phyloP scores from a whole-genome alignment of 495 filamentous ascomycete genomes.

The Daldinia grandis region DNA sequence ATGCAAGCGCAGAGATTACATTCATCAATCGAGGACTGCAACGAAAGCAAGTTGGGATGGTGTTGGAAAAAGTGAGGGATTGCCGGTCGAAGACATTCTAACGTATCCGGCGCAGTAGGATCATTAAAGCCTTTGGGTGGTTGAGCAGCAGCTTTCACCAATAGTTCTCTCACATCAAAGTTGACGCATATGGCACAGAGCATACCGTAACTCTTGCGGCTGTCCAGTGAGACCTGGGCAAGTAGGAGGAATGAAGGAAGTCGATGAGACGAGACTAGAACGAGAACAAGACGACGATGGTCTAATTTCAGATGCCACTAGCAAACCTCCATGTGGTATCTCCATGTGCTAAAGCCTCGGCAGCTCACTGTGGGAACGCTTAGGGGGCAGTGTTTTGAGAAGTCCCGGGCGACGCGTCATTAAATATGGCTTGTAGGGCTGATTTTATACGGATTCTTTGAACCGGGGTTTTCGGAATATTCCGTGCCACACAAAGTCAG shows the following conservation, averaged over 20 bases:
- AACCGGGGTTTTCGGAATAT: slow-evolving; percentile 15
- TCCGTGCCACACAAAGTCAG: slow-evolving; percentile 7
- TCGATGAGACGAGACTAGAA: neutral
- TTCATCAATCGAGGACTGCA: slow-evolving; percentile 24
- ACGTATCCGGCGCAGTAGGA: slow-evolving; percentile 23
- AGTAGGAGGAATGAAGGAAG: neutral
- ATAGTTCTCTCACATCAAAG: slow-evolving; percentile 34
- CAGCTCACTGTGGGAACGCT: slow-evolving; percentile 1
- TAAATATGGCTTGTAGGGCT: slow-evolving; percentile 10
- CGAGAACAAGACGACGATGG: neutral
- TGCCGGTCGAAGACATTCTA: slow-evolving; percentile 32
- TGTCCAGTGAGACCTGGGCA: neutral
- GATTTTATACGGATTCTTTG: neutral
- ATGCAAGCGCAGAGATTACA: slow-evolving; percentile 36
- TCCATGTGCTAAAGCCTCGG: slow-evolving; percentile 2
- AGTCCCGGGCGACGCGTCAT: slow-evolving; percentile 1
- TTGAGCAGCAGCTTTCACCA: slow-evolving; percentile 31
- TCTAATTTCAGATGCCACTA: neutral
- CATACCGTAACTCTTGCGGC: neutral
- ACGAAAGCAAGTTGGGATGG: slow-evolving; percentile 22
- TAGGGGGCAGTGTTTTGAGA: slow-evolving; percentile 2
- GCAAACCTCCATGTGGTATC: neutral
- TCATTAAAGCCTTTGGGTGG: slow-evolving; percentile 18
- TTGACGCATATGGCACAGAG: slow-evolving; percentile 29
- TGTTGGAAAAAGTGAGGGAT: slow-evolving; percentile 36